These are phyloP conservation scores for Gastrolobium villosum DNA, from an alignment of 306 rosid genomes.

Conservation along the genomic window DNA sequence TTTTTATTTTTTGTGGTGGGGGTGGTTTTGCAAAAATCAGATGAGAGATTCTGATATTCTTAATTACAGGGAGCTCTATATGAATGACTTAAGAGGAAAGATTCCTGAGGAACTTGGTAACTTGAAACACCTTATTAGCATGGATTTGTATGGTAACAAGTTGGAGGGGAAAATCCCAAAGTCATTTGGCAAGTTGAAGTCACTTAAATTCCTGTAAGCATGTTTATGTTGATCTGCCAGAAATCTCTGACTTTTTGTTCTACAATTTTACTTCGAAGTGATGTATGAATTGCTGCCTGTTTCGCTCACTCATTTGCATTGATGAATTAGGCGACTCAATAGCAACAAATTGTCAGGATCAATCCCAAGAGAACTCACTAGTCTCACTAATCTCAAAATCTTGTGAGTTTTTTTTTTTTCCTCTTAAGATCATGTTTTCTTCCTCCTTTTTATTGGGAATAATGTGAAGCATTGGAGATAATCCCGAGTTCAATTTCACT, in stretches of 20 bases:
- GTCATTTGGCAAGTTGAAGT: conserved; percentile 83
- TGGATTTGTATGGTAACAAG: conserved; percentile 90
- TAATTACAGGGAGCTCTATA: conserved; percentile 86
- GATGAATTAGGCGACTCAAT: conserved; percentile 69
- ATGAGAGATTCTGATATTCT: conserved; percentile 43
- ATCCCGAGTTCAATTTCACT: neutral
- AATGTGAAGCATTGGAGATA: conserved; percentile 7
- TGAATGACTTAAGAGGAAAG: conserved; percentile 75
- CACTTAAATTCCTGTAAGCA: conserved; percentile 88
- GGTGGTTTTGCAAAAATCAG: neutral
- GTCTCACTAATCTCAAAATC: conserved; percentile 80
- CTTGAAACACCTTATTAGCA: conserved; percentile 75
- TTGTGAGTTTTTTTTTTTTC: conserved; percentile 65
- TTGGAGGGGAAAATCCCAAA: conserved; percentile 83
- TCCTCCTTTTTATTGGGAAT: neutral
- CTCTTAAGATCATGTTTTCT: neutral
- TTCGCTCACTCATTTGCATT: conserved; percentile 31
- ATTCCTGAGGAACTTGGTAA: conserved; percentile 84
- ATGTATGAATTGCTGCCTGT: conserved; percentile 32
- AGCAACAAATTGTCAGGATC: conserved; percentile 83
- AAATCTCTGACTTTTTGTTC: neutral
- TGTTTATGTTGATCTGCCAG: conserved; percentile 35
- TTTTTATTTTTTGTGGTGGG: neutral
- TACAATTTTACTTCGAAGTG: neutral
- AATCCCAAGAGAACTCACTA: conserved; percentile 85